Base-by-base conservation (phyloP, 2,329 filamentous ascomycete genomes). In the Microdochium trichocladiopsis region DNA sequence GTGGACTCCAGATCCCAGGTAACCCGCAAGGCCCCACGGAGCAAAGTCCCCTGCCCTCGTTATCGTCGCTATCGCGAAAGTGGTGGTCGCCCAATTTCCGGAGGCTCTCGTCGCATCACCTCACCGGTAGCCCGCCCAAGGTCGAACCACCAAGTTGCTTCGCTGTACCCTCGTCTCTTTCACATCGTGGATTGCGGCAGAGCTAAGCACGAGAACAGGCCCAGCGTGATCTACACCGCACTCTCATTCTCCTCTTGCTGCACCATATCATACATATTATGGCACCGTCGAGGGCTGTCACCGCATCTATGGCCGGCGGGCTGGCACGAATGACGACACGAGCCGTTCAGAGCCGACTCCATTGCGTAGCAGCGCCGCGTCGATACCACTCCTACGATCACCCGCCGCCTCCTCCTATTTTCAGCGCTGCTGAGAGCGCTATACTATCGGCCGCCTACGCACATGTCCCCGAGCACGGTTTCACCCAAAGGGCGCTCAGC, bases 401-500 rank as follows among this genome's bases (percentile, higher is more conserved):
- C 64, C 76, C 82, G 1, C 63, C 78, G 6, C 73, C 82, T 14
- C 73, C 80, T 2, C 70, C 70, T 36, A 77, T 80, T 56, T 95
- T 90, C 76, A 83, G 78, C 63, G 69, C 75, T 56, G 77, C 80
- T 66, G 90, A 96, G 74, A 74, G 78, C 45, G 73, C 81, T 52
- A 95, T 97, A 65, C 87, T 99, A 56, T 78, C 86, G 47, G 83
- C 90, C n/a, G 87, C 92, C 18, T 82, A 94, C 61, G 66, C 72
- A 25, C 88, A 95, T 67, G 84, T 97, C 10, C 90, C 91, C 18
- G 69, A 78, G 50, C 80, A 90, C 66, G 94, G 94, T 66, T 99
- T 97, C 77, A 89, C 90, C 0, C 72, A 77, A 49, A 76, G 81
- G 21, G 77, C 92, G 1, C 78, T 99, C 10, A 80, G 82, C 45